Percentiles rank a stretch among this genome's conserved stretches.
These are phyloP conservation scores for Drechslerella coelobrocha DNA, from an alignment of 2,329 filamentous ascomycete species.

Conservation along the genomic window DNA sequence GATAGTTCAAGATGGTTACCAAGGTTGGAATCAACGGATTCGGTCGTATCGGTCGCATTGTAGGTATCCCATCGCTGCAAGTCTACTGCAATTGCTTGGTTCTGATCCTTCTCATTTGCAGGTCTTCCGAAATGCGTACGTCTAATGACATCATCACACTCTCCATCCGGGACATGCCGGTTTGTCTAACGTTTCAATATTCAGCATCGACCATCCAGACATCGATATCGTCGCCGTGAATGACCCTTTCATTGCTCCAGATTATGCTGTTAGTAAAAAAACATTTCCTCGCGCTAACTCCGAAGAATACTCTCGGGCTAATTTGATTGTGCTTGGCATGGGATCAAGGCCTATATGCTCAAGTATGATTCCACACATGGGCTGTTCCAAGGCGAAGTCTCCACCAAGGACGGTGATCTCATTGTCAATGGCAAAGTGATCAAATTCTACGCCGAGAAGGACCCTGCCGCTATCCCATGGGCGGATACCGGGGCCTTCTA, in stretches of 20 bases:
- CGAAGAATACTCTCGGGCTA: no score
- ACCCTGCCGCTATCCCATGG: conserved; percentile 92
- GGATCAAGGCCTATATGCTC: conserved; percentile 91
- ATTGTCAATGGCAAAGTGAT: conserved; percentile 92
- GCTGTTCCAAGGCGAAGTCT: conserved; percentile 89
- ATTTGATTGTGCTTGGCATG: conserved; percentile 2
- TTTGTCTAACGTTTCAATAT: no score
- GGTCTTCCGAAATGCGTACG: conserved; percentile 95
- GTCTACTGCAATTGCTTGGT: conserved; percentile 26
- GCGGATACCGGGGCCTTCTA: conserved; percentile 84
- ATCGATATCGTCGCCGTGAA: conserved; percentile 96
- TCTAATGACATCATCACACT: conserved; percentile 54
- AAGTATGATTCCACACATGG: conserved; percentile 99
- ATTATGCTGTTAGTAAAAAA: conserved; percentile 87
- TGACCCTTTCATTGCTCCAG: conserved; percentile 97
- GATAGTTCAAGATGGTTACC: conserved; percentile 53
- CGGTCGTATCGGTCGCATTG: conserved; percentile 97
- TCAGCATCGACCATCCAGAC: conserved; percentile 80
- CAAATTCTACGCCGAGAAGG: conserved; percentile 91
- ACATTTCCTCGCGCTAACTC: no score
- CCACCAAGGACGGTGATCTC: conserved; percentile 69
- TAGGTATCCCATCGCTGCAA: conserved; percentile 56
- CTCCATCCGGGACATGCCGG: no score
- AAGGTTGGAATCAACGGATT: conserved; percentile 70
- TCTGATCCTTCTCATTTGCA: conserved; percentile 52